These are phyloP conservation scores for Dichotomopilus funicola DNA, from an alignment of 2,329 filamentous ascomycete genomes.

Conservation along the genomic window DNA sequence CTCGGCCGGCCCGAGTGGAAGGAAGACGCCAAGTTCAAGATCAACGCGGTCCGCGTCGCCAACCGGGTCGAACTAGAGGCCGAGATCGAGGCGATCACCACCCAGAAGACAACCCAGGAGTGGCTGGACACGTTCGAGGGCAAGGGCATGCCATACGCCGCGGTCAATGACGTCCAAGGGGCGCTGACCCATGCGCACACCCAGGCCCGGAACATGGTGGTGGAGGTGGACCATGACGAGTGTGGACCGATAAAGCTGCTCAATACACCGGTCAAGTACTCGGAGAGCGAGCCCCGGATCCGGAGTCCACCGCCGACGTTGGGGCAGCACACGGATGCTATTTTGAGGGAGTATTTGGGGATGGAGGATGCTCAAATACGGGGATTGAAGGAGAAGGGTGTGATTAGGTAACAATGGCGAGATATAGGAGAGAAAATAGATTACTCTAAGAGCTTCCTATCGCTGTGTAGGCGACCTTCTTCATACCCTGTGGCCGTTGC, in stretches of 20 bases:
- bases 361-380: constrained; percentile 53
- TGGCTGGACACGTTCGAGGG: constrained; percentile 85
- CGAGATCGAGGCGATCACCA: constrained; percentile 69
- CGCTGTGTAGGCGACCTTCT: too few species aligned
- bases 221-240: constrained; percentile 72
- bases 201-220: constrained; percentile 79
- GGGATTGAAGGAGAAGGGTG: constrained; percentile 57
- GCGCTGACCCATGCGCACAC: constrained; percentile 83
- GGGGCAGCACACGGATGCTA: constrained; percentile 79
- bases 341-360: constrained; percentile 59
- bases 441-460: neutral
- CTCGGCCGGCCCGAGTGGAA: constrained; percentile 55
- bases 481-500: too few species aligned
- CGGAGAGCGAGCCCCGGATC: constrained; percentile 69
- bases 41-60: constrained; percentile 57
- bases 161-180: constrained; percentile 85
- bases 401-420: constrained; percentile 44
- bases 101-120: constrained; percentile 72
- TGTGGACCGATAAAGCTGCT: constrained; percentile 87
- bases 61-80: constrained; percentile 72
- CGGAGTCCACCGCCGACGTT: constrained; percentile 75
- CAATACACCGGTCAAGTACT: constrained; percentile 93
- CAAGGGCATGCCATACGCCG: constrained; percentile 85
- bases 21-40: constrained; percentile 50
- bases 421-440: neutral